Evolutionary conservation across 306 rosid genomes (phyloP).

Genomic region (Medicago ruthenica): DNA sequence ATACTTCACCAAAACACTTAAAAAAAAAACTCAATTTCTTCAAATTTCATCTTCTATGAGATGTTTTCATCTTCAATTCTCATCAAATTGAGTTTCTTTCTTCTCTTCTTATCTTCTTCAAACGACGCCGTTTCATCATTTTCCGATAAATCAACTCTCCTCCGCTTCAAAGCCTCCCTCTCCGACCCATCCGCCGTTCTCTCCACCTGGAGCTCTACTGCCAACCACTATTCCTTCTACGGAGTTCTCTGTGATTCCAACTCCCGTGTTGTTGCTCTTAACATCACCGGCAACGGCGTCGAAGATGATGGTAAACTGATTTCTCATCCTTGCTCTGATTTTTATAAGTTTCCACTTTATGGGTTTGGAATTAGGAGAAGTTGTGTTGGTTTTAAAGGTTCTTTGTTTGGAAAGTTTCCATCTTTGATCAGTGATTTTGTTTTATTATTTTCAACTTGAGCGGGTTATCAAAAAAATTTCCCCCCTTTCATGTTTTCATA

Average conservation of each 20-base stretch:
- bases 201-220: constrained; percentile 54
- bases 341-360: constrained; percentile 66
- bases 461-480: too few relatives aligned
- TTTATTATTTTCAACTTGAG: too few relatives aligned
- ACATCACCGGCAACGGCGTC: constrained; percentile 67
- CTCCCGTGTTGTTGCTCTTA: constrained; percentile 70
- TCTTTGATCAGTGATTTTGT: constrained; percentile 58
- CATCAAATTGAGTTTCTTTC: constrained; percentile 43
- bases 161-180: constrained; percentile 64
- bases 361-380: constrained; percentile 72
- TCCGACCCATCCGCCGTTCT: constrained; percentile 73
- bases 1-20: neutral
- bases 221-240: constrained; percentile 59
- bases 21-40: neutral
- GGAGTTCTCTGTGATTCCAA: constrained; percentile 72
- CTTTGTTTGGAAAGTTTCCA: constrained; percentile 63
- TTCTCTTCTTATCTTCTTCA: constrained; percentile 6
- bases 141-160: constrained; percentile 77
- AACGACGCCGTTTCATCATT: constrained; percentile 42
- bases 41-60: constrained; percentile 36
- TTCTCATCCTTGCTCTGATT: constrained; percentile 53
- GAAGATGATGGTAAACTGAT: constrained; percentile 38
- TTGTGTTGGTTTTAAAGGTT: constrained; percentile 55
- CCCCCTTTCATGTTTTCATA: too few relatives aligned
- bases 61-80: constrained; percentile 55